Evolutionary conservation across 345 rosid species (phyloP), one percentile per base, ranked within the genome.

Genomic region (Turritis glabra): DNA sequence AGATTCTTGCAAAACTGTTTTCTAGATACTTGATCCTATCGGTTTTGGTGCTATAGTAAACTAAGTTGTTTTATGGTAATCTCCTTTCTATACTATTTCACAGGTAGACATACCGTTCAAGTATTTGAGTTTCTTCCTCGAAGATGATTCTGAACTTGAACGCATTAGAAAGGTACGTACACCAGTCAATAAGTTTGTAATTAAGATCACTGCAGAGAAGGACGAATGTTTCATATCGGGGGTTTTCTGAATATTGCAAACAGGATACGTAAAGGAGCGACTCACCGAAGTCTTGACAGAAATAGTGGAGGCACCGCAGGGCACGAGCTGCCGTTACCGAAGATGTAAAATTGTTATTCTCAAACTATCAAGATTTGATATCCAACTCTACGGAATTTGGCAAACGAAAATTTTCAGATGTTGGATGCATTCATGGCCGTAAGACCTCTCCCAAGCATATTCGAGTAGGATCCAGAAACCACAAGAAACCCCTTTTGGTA

Each of bases 61-160:
- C n/a, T n/a, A n/a, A n/a, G n/a, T n/a, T n/a, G n/a, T n/a, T n/a
- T n/a, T n/a, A n/a, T n/a, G n/a, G n/a, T n/a, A 37, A 30, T 32
- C n/a, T 35, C 2, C 3, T n/a, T 19, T 30, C 62, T 27, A 29
- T 27, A 29, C 37, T 38, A 1, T n/a, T 76, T 47, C 35, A 61
- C 86, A 91, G 98, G 89, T 86, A 1, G 98, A 93, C 74, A 89
- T 91, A 81, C 86, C 93, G 12, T 56, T 89, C 32, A 88, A 91
- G 78, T 91, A 91, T 77, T 75, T 87, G 50, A 82, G 75, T 37
- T 85, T 92, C 72, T 92, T 84, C 82, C 78, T 89, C 3, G 92
- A 89, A 65, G 93, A 92, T 71, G 93, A 89, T 73, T 81, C 35
- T 38, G 93, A 92, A 73, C 90, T 85, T 33, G 90, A 86, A 48